phyloP scores from a whole-genome alignment of 176 grass and related monocot species.

The Paspalum notatum region DNA sequence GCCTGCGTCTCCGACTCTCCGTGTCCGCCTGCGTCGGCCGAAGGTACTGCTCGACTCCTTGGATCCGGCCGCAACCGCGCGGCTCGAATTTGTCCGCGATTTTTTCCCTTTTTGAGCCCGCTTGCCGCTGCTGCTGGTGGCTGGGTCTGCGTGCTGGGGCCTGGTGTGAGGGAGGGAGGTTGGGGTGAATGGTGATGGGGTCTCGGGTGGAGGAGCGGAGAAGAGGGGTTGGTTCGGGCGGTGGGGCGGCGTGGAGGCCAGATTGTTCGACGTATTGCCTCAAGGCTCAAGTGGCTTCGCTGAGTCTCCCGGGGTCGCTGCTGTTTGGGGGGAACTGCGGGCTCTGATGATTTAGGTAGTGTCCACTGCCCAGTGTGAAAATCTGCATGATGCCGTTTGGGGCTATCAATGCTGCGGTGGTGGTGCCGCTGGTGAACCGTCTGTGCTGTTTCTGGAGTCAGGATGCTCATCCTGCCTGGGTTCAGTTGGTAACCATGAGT shows the following conservation, averaged over 20 bases:
- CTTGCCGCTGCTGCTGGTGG: neutral
- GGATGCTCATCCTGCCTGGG: too few relatives aligned
- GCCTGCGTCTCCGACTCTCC: too few relatives aligned
- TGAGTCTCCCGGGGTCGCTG: neutral
- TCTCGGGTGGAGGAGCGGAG: neutral
- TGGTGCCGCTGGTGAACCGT: too few relatives aligned
- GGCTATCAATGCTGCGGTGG: too few relatives aligned
- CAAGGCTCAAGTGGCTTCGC: neutral
- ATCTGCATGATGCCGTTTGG: too few relatives aligned
- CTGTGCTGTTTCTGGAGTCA: too few relatives aligned
- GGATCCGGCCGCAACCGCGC: neutral
- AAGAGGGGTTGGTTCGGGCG: neutral
- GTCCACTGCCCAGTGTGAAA: too few relatives aligned
- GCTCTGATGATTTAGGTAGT: too few relatives aligned
- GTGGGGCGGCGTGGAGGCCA: neutral
- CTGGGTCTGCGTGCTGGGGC: neutral
- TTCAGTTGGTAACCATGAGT: too few relatives aligned
- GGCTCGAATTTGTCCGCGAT: too few relatives aligned
- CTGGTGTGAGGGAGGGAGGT: neutral
- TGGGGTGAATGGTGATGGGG: too few relatives aligned
- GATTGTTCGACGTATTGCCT: slow-evolving; percentile 31
- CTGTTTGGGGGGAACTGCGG: too few relatives aligned
- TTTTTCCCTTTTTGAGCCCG: neutral
- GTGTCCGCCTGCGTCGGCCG: neutral
- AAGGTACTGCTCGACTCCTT: neutral